These are phyloP conservation scores for Sarocladium kiliense DNA, from an alignment of 2,329 filamentous ascomycete genomes.

Conservation along the genomic window DNA sequence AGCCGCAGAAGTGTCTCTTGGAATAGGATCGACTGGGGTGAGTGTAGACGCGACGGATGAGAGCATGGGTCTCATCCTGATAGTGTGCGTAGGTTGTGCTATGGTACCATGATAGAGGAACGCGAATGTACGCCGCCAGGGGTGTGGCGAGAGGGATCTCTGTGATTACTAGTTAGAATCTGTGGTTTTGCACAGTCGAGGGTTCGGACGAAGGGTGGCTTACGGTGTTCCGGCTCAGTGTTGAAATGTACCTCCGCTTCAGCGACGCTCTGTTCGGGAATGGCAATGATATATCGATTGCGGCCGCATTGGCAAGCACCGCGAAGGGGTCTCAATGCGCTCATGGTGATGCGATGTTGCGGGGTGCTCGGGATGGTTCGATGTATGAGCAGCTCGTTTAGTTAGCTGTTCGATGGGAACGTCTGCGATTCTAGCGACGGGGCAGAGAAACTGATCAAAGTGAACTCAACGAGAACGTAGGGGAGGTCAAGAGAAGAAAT, in stretches of 20 bases:
- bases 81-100: conserved; percentile 71
- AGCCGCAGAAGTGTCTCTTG: conserved; percentile 82
- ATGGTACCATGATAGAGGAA: conserved; percentile 77
- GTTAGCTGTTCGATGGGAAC: background rate
- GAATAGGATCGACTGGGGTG: conserved; percentile 51
- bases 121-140: conserved; percentile 74
- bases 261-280: conserved; percentile 54
- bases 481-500: background rate
- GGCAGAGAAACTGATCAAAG: too few species aligned
- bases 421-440: too few species aligned
- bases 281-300: conserved; percentile 71
- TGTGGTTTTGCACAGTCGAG: background rate
- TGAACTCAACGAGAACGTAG: too few species aligned
- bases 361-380: background rate
- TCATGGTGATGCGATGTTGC: conserved; percentile 30
- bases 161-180: conserved; percentile 16
- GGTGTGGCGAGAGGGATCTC: conserved; percentile 66
- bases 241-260: conserved; percentile 70
- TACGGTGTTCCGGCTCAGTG: conserved; percentile 65
- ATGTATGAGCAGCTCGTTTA: background rate
- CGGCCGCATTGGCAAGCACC: conserved; percentile 83
- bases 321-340: conserved; percentile 50
- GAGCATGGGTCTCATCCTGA: conserved; percentile 66
- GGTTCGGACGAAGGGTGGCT: conserved; percentile 28
- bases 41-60: conserved; percentile 64